Base-by-base conservation (phyloP, 2,329 filamentous ascomycete species). In the Clonostachys byssicola region DNA sequence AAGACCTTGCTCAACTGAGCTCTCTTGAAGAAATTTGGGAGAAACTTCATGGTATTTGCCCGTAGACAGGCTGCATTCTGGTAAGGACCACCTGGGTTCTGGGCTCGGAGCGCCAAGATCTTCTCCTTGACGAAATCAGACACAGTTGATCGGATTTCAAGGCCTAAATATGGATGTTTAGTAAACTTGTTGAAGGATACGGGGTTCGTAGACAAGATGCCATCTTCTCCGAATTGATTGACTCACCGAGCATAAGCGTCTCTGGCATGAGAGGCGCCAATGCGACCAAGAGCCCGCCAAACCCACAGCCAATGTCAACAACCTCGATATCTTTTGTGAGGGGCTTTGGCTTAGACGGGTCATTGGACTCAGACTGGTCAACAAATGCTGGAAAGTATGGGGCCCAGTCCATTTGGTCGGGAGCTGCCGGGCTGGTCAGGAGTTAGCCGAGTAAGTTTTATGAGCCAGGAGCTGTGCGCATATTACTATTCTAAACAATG, bases 21-120 rank as follows among this genome's bases (percentile, higher is more conserved):
- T 59, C 85, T 88, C 47, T 70, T 73, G 75, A 99, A 97, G 75
- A 96, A 96, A 63, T 99, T 97, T 52, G 95, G 92, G n/a, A 99
- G 75, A 67, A 97, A 99, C 66, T 99, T 99, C 94, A 99, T 99
- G 6, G 90, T 89, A 72, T 99, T 99, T 54, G 89, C 89, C 52
- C 94, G 86, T 43, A 99, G 74, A 62, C 90, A 95, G 34, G 88
- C 85, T 46, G 92, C 86, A 65, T 99, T 99, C 61, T 95, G 86
- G 65, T 90, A 97, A 42, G 72, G 66, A 44, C 69, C 66, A 6
- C 72, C 70, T 6, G 70, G 60, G 53, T 81, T 78, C 60, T 92
- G 85, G 12, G 74, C 71, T 5, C 94, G 84, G 16, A 97, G 76
- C 5, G 92, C 92, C 54, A 82, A 81, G 63, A 96, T 89, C 60